A percentile compares a stretch with the other conserved stretches of the same genome.
phyloP scores from a whole-genome alignment of 192 early-diverging fungal species.

The Coemansia sp. region DNA sequence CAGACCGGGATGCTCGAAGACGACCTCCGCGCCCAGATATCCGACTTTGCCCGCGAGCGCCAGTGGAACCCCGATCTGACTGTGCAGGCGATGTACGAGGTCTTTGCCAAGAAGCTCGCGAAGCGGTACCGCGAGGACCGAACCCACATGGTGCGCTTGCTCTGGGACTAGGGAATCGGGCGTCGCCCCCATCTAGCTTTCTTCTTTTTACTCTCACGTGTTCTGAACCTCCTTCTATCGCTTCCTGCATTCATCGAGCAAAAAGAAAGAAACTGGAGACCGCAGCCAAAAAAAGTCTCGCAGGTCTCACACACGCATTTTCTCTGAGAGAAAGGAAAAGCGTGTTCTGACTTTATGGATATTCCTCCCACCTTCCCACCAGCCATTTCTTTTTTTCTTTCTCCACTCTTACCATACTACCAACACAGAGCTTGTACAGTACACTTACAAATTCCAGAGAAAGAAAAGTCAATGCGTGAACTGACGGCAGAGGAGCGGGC shows the following conservation, averaged over 20 bases:
- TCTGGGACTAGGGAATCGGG: conserved; percentile 28
- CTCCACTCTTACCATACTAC: not conserved
- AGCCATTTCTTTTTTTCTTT: too few species aligned
- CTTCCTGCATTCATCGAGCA: too few species aligned
- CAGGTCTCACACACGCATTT: too few species aligned
- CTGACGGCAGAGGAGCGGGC: conserved; percentile 26
- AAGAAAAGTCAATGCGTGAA: not conserved
- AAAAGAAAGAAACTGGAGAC: too few species aligned
- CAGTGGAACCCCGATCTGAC: conserved; percentile 52
- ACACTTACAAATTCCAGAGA: not conserved
- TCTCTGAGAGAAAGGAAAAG: too few species aligned
- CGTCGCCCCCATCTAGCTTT: not conserved
- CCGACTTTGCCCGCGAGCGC: conserved; percentile 52
- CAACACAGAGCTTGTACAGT: not conserved
- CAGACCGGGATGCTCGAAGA: conserved; percentile 41
- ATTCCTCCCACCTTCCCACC: too few species aligned
- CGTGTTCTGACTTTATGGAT: too few species aligned
- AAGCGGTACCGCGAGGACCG: conserved; percentile 46
- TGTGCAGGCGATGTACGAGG: conserved; percentile 54
- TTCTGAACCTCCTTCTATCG: not conserved
- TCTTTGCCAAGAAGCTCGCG: conserved; percentile 51
- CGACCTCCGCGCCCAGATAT: conserved; percentile 35
- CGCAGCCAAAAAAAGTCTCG: too few species aligned
- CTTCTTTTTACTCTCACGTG: not conserved
- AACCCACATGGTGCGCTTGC: conserved; percentile 46